Conservation (phyloP, 129 eudicot species). For the Ambrosia artemisiifolia region DNA sequence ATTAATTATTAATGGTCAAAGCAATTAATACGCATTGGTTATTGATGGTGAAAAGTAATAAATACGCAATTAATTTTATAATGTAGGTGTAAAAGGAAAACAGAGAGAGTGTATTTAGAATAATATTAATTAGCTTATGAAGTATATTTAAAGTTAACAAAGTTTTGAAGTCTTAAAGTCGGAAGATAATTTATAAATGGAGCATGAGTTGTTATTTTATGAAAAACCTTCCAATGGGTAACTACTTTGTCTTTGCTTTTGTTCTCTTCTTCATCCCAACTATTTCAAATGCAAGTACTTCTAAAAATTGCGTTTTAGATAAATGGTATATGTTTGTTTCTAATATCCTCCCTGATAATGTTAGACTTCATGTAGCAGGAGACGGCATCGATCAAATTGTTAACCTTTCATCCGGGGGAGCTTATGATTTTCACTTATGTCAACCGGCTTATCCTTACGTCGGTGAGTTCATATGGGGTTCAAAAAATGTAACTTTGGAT, state of each 20-base stretch:
- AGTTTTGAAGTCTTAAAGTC: background rate
- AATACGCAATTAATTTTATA: no score
- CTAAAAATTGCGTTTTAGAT: background rate
- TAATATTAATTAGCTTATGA: background rate
- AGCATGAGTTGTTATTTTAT: background rate
- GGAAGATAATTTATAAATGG: background rate
- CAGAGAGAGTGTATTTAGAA: no score
- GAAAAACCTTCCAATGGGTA: background rate
- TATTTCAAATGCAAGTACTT: background rate
- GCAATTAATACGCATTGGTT: no score
- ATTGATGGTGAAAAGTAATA: no score
- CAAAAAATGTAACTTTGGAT: background rate
- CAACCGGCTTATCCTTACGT: background rate
- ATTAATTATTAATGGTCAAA: no score
- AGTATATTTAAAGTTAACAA: background rate
- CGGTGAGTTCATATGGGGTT: background rate
- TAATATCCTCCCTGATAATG: background rate
- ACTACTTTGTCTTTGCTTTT: background rate
- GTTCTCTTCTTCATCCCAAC: background rate
- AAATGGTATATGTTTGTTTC: background rate
- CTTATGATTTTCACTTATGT: background rate
- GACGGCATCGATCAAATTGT: background rate
- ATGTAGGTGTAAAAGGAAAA: no score
- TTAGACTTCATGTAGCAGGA: background rate
- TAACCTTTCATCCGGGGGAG: background rate